phyloP scores from a whole-genome alignment of 1,284 basidiomycete species.

The Termitomyces sp. region DNA sequence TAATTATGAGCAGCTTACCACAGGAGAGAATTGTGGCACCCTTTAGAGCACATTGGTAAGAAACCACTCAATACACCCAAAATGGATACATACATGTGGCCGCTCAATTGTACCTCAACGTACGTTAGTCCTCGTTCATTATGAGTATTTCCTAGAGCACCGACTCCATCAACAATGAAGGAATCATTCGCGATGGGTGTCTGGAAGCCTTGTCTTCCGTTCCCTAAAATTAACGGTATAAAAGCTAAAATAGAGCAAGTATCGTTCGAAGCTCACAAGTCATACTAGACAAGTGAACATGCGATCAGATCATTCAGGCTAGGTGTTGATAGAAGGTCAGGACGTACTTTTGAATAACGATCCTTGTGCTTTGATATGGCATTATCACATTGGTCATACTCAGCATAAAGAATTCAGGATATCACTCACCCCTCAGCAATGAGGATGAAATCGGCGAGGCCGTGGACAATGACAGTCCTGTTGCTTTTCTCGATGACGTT shows the following conservation, averaged over 20 bases:
- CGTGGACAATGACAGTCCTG: conserved; percentile 66
- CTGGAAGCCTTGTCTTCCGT: conserved; percentile 67
- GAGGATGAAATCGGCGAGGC: conserved; percentile 64
- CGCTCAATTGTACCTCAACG: conserved; percentile 58
- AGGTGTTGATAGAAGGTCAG: background rate
- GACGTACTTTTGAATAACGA: conserved; percentile 64
- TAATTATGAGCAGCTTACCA: conserved; percentile 35
- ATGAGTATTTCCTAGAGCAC: conserved; percentile 59
- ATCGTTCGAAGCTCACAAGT: conserved; percentile 43
- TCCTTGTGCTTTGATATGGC: conserved; percentile 44
- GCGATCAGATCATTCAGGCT: background rate
- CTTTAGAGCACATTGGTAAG: conserved; percentile 24
- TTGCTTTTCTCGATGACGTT: conserved; percentile 73
- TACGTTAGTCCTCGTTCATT: conserved; percentile 65
- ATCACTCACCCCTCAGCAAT: conserved; percentile 63
- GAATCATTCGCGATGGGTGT: conserved; percentile 58
- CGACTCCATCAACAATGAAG: conserved; percentile 65
- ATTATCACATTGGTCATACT: background rate
- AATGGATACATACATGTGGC: conserved; percentile 56
- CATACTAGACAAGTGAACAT: conserved; percentile 42
- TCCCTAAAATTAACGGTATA: conserved; percentile 35
- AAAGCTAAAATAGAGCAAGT: background rate
- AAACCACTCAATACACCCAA: background rate
- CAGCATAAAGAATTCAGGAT: background rate
- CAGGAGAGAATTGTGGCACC: conserved; percentile 64